Conservation (phyloP, 805 yeast genomes). For the Wickerhamiella dianesei region DNA sequence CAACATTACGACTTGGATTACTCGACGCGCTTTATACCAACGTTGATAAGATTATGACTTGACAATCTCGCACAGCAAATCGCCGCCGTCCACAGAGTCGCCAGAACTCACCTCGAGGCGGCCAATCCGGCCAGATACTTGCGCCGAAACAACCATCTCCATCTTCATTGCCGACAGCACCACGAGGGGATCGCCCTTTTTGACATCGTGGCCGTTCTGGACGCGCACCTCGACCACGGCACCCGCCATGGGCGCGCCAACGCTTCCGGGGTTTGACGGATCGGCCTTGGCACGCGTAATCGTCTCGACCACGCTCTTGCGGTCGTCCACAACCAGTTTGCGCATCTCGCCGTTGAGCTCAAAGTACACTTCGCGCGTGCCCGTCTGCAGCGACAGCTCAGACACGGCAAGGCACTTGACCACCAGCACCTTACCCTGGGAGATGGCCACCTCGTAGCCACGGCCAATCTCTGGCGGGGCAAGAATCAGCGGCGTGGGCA, state of each 20-base stretch:
- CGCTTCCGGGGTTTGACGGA: constrained; percentile 71
- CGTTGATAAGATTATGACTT: constrained; percentile 2
- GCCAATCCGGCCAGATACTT: constrained; percentile 70
- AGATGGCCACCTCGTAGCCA: constrained; percentile 79
- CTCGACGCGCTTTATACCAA: not conserved
- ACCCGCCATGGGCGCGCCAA: constrained; percentile 99
- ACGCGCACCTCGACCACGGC: constrained; percentile 91
- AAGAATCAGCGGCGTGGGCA: constrained; percentile 85
- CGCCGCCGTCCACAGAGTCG: constrained; percentile 91
- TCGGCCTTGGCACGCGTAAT: constrained; percentile 85
- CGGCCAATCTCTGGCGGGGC: constrained; percentile 79
- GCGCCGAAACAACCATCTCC: constrained; percentile 98
- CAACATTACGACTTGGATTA: not conserved
- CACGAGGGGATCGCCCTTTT: constrained; percentile 92
- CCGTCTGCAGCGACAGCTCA: constrained; percentile 70
- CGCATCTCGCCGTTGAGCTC: constrained; percentile 98
- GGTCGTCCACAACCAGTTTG: constrained; percentile 85
- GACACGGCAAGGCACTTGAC: constrained; percentile 87
- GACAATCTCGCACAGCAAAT: constrained; percentile 55
- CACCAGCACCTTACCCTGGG: constrained; percentile 87
- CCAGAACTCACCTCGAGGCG: constrained; percentile 73
- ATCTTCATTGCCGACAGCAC: constrained; percentile 96
- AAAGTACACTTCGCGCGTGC: constrained; percentile 90
- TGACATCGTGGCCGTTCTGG: constrained; percentile 73
- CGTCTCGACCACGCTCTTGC: constrained; percentile 70